phyloP scores from a whole-genome alignment of 345 rosid species.

The Populus davidiana region DNA sequence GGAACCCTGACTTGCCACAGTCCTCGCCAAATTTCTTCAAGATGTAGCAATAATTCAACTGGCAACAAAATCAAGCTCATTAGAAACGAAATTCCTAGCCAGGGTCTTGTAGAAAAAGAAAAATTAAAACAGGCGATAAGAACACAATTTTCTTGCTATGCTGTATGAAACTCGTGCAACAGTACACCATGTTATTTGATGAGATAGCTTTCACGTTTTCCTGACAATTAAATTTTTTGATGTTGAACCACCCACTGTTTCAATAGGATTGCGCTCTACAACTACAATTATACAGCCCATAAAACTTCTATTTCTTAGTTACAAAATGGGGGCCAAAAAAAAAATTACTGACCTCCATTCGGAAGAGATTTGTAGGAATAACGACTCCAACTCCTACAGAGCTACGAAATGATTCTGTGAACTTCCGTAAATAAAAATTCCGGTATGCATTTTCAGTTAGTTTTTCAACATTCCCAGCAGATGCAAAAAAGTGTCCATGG shows the following conservation, averaged over 20 bases:
- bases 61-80: conserved; percentile 22
- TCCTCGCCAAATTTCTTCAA: conserved; percentile 58
- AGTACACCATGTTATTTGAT: not conserved
- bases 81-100: conserved; percentile 12
- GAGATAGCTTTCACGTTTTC: not conserved
- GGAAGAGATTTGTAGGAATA: conserved; percentile 71
- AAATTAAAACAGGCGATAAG: not conserved
- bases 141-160: not conserved
- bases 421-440: conserved; percentile 50
- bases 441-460: conserved; percentile 68
- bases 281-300: not conserved
- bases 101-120: not conserved
- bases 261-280: conserved; percentile 1
- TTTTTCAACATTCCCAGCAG: conserved; percentile 78
- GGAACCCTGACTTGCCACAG: conserved; percentile 54
- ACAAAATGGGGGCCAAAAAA: not conserved
- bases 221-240: not conserved
- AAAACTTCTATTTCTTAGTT: conserved; percentile 1
- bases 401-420: conserved; percentile 58
- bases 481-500: conserved; percentile 82
- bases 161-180: not conserved
- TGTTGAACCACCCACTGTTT: not conserved
- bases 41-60: conserved; percentile 71
- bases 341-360: conserved; percentile 69
- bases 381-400: conserved; percentile 86